Conservation (phyloP, 495 filamentous ascomycete genomes). For the Talaromyces ruber region DNA sequence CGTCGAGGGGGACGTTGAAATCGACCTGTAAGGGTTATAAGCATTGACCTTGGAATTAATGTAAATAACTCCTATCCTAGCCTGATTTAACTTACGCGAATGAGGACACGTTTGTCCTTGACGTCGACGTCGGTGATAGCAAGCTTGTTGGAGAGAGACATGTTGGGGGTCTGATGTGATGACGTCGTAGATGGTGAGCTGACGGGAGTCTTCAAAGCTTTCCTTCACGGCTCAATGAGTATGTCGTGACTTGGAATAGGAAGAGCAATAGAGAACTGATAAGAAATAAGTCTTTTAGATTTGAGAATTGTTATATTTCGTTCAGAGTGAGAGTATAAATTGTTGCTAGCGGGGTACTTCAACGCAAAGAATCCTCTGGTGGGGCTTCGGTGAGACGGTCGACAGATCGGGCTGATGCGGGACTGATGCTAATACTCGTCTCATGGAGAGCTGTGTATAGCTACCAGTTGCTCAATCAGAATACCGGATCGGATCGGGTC, state of each 20-base stretch:
- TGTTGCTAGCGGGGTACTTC: slow-evolving; percentile 6
- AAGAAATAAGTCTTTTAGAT: neutral
- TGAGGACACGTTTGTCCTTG: slow-evolving; percentile 95
- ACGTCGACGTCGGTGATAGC: slow-evolving; percentile 92
- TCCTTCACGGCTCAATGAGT: neutral
- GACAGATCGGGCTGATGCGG: slow-evolving; percentile 37
- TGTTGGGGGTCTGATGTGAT: slow-evolving; percentile 31
- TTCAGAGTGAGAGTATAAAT: neutral
- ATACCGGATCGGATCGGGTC: neutral
- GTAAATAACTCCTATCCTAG: too few species aligned
- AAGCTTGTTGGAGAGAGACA: slow-evolving; percentile 99
- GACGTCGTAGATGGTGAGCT: slow-evolving; percentile 3
- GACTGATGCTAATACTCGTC: slow-evolving; percentile 34
- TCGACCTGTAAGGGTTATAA: slow-evolving; percentile 59
- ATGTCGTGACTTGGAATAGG: neutral
- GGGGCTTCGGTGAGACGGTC: slow-evolving; percentile 24
- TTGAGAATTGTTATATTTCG: neutral
- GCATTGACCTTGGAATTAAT: neutral
- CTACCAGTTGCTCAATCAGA: neutral
- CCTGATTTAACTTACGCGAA: slow-evolving; percentile 59
- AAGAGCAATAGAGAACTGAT: neutral
- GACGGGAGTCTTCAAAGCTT: neutral
- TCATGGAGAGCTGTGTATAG: slow-evolving; percentile 6
- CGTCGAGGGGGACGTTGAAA: slow-evolving; percentile 98
- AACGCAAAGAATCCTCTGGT: slow-evolving; percentile 17